Evolutionary conservation across 768 basidiomycete genomes (phyloP), one percentile per base, ranked within the genome.

Genomic region (Hysterangium stoloniferum): DNA sequence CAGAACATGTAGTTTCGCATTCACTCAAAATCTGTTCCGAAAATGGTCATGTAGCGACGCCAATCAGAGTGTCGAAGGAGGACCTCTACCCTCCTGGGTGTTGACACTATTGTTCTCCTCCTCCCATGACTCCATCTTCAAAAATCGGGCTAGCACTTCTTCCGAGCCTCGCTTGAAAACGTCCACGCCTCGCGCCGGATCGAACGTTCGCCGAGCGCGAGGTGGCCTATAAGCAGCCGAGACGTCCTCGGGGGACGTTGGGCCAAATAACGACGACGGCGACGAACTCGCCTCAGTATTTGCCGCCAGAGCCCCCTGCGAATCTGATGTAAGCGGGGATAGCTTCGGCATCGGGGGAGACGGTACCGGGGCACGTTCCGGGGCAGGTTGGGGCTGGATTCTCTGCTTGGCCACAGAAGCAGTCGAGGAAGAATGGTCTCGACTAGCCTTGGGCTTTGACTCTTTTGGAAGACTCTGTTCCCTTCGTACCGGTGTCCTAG

Each of bases 101-200:
- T 12, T 41, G 28, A 25, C 11, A 12, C 28, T 25, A 13, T 20
- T 25, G 13, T 3, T 40, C 20, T 36, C 43, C 19, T 44, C 52
- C 32, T 83, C 83, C 74, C 78, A 83, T 42, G 82, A 77, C 19
- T 83, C 80, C 76, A 84, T 82, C 60, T 78, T 84, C 69, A 92
- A 68, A 66, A 94, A 92, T 42, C 86, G 73, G 8, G 85, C 79
- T 25, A 94, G 71, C 22, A 92, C 88, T 58, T 93, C 86, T 63
- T 94, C 90, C 2, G 89, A 91, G 12, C 84, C 84, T 45, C 78
- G 79, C 64, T 91, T 93, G 68, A 93, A 91, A 34, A 86, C 59
- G 53, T 94, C 91, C 2, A 93, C 81, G 37, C 83, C 84, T 19
- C 90, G 80, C 8, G 82, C 80, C 15, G 91, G 91, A 62, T 93